Evolutionary conservation across 139 green algal species (phyloP).

Genomic region (Chlamydomonas schloesseri): DNA sequence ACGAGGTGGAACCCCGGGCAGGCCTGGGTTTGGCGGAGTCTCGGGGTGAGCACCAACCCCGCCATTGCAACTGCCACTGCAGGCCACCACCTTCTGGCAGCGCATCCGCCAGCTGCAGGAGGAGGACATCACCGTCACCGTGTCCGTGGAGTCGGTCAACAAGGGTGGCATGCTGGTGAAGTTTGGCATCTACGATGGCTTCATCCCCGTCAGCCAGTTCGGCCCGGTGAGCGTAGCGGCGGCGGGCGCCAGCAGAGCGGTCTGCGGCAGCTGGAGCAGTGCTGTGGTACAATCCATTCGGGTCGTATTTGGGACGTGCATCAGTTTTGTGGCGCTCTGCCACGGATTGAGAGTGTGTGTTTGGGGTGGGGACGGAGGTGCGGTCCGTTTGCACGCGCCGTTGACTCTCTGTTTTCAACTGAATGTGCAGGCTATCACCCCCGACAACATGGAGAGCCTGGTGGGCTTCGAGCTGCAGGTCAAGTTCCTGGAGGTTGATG

Average conservation of each 20-base stretch:
- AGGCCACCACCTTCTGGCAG: constrained; percentile 76
- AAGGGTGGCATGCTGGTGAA: constrained; percentile 85
- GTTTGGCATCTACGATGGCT: constrained; percentile 83
- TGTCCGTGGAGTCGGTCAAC: constrained; percentile 82
- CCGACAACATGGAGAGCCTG: constrained; percentile 80
- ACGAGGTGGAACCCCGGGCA: too few relatives aligned
- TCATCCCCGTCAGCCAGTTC: constrained; percentile 86
- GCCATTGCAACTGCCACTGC: neutral
- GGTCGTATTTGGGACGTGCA: too few relatives aligned
- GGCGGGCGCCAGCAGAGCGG: too few relatives aligned
- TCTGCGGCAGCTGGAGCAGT: too few relatives aligned
- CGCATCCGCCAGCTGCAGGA: constrained; percentile 81
- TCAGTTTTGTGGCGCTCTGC: too few relatives aligned
- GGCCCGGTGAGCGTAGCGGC: constrained; percentile 56
- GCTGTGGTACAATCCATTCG: too few relatives aligned
- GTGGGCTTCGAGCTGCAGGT: constrained; percentile 84
- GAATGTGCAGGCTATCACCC: constrained; percentile 62
- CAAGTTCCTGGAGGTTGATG: constrained; percentile 97
- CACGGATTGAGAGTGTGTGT: too few relatives aligned
- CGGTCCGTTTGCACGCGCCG: too few relatives aligned
- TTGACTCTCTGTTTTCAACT: too few relatives aligned
- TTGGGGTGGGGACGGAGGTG: too few relatives aligned
- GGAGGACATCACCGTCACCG: constrained; percentile 87
- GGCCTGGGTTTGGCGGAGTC: neutral
- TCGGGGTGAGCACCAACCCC: too few relatives aligned